Conservation (phyloP, 176 grass and related monocot species). For the sorghum (Sorghum bicolor) region DNA sequence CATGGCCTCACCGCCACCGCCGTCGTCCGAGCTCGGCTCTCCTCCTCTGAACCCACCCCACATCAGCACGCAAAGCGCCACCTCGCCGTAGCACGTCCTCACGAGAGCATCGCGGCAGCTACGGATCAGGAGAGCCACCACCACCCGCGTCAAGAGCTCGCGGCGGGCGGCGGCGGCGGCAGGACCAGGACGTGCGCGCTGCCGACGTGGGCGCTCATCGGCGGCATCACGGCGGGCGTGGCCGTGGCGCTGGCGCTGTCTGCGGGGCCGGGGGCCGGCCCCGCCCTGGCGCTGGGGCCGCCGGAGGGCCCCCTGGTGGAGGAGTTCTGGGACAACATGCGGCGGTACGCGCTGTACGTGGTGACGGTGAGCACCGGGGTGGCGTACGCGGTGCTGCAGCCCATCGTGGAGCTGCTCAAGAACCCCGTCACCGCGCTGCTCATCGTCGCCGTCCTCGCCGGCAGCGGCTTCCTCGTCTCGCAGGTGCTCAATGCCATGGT, state of each 20-base stretch:
- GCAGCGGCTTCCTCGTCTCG: slow-evolving; percentile 59
- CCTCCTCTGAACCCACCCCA: slow-evolving; percentile 1
- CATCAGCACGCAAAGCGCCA: not conserved
- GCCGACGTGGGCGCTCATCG: slow-evolving; percentile 67
- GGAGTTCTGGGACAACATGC: slow-evolving; percentile 98
- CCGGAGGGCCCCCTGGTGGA: slow-evolving; percentile 83
- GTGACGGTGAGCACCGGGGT: slow-evolving; percentile 90
- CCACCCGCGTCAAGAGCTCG: not conserved
- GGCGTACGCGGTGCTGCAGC: slow-evolving; percentile 62
- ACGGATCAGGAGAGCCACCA: not conserved
- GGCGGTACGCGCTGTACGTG: slow-evolving; percentile 72
- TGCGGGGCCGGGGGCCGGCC: slow-evolving; percentile 18
- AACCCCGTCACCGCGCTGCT: slow-evolving; percentile 85
- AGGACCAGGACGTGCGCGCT: slow-evolving; percentile 29
- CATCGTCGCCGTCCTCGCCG: slow-evolving; percentile 55
- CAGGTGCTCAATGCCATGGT: slow-evolving; percentile 94
- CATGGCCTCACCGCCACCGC: not conserved
- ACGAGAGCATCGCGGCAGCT: not conserved
- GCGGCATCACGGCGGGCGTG: slow-evolving; percentile 58
- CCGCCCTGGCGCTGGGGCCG: slow-evolving; percentile 65
- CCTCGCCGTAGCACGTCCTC: not conserved
- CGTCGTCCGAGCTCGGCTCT: slow-evolving; percentile 20
- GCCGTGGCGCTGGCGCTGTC: slow-evolving; percentile 39
- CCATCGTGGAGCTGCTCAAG: slow-evolving; percentile 80
- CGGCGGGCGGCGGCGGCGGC: not conserved